phyloP scores from a whole-genome alignment of 2,329 filamentous ascomycete genomes.

The Cercospora nicotianae region DNA sequence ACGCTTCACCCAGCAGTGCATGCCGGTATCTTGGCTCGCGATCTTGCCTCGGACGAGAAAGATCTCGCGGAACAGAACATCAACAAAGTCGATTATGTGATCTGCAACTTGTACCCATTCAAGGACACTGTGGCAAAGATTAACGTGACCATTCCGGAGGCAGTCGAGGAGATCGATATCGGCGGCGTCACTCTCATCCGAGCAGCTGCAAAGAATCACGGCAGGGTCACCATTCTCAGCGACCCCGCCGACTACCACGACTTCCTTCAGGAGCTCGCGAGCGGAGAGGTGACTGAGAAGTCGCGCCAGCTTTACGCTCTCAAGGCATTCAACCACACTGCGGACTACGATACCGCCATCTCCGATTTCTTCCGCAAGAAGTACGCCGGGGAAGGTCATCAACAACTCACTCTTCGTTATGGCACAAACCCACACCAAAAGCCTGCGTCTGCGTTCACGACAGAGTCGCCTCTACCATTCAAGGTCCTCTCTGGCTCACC shows the following conservation, averaged over 20 bases:
- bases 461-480: conserved; percentile 78
- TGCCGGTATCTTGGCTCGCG: conserved; percentile 83
- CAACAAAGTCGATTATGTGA: conserved; percentile 87
- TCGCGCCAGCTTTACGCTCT: conserved; percentile 88
- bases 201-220: conserved; percentile 96
- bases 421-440: conserved; percentile 98
- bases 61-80: conserved; percentile 95
- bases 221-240: conserved; percentile 90
- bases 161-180: conserved; percentile 98
- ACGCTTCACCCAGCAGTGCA: conserved; percentile 83
- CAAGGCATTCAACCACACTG: conserved; percentile 98
- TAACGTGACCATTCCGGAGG: conserved; percentile 94
- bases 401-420: conserved; percentile 85
- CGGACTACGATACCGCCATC: conserved; percentile 93
- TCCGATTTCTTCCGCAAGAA: conserved; percentile 97
- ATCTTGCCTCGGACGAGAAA: conserved; percentile 94
- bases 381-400: conserved; percentile 81
- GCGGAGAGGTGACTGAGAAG: conserved; percentile 79
- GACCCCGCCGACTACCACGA: conserved; percentile 91
- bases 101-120: conserved; percentile 99
- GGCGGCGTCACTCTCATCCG: conserved; percentile 95
- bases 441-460: conserved; percentile 81
- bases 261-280: conserved; percentile 85
- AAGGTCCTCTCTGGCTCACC: conserved; percentile 87
- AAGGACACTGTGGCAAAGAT: conserved; percentile 97